These are phyloP conservation scores for Arthrobotrys pseudoclavata DNA, from an alignment of 2,329 filamentous ascomycete genomes.

Conservation along the genomic window DNA sequence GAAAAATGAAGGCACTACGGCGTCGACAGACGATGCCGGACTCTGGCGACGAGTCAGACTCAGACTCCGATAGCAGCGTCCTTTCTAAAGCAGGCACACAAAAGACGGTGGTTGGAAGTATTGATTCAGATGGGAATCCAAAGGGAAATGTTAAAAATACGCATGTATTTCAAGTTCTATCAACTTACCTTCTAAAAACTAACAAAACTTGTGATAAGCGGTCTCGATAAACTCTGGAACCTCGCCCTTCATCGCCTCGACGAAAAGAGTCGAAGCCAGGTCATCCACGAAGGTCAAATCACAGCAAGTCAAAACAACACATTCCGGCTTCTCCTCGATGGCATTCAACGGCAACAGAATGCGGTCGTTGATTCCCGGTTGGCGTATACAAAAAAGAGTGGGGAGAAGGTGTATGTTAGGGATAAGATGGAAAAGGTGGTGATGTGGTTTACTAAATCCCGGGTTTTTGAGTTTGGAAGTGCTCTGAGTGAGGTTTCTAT, in stretches of 20 bases:
- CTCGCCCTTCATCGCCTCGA: constrained; percentile 26
- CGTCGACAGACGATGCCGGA: constrained; percentile 26
- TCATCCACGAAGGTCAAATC: constrained; percentile 33
- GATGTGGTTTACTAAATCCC: constrained; percentile 48
- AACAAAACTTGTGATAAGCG: background rate
- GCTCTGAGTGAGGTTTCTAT: constrained; percentile 39
- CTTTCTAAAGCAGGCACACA: constrained; percentile 24
- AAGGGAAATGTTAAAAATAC: constrained; percentile 34
- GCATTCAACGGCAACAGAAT: constrained; percentile 39
- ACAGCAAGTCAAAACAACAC: constrained; percentile 41
- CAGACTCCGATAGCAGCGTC: constrained; percentile 33
- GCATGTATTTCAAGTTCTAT: background rate
- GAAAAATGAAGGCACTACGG: constrained; percentile 17
- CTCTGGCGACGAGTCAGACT: constrained; percentile 38
- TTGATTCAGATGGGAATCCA: constrained; percentile 23
- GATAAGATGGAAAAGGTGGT: constrained; percentile 52
- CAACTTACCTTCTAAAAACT: background rate
- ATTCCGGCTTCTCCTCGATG: constrained; percentile 45
- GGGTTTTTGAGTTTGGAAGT: constrained; percentile 39
- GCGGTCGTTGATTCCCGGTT: constrained; percentile 28
- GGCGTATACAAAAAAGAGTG: constrained; percentile 32
- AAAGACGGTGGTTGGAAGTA: constrained; percentile 27
- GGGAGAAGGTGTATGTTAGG: constrained; percentile 34
- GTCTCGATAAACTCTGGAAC: constrained; percentile 43
- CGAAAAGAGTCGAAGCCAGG: constrained; percentile 21